phyloP scores from a whole-genome alignment of 2,329 filamentous ascomycete genomes.

The Thielaviopsis euricoi region DNA sequence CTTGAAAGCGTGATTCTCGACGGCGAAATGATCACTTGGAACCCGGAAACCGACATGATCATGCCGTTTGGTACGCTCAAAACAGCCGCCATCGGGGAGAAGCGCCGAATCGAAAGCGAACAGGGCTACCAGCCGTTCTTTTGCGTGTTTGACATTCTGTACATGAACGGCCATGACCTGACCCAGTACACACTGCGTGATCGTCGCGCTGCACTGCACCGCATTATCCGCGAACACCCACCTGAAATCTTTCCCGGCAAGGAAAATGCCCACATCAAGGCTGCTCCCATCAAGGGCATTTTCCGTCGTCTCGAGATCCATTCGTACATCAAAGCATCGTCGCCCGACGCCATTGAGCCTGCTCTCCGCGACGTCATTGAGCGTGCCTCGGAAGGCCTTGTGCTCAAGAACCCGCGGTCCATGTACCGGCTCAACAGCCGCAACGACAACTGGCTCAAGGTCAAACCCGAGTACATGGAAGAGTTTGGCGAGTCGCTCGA shows the following conservation, averaged over 20 bases:
- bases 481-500: constrained; percentile 91
- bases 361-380: constrained; percentile 69
- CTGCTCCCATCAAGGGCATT: constrained; percentile 51
- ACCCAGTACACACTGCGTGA: constrained; percentile 73
- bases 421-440: constrained; percentile 76
- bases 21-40: constrained; percentile 98
- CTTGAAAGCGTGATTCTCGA: constrained; percentile 84
- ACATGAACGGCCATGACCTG: constrained; percentile 65
- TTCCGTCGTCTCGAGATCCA: constrained; percentile 74
- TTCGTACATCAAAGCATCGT: constrained; percentile 47
- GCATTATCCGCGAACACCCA: constrained; percentile 1
- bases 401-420: constrained; percentile 84
- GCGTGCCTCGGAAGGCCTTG: constrained; percentile 74
- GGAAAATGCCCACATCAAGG: constrained; percentile 14
- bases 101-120: constrained; percentile 45
- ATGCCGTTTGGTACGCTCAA: constrained; percentile 88
- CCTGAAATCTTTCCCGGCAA: not conserved
- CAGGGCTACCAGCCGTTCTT: constrained; percentile 50
- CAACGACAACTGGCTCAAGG: constrained; percentile 95
- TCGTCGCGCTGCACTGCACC: constrained; percentile 51
- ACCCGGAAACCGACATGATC: constrained; percentile 67
- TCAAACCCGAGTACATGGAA: constrained; percentile 96
- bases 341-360: constrained; percentile 58
- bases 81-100: constrained; percentile 67
- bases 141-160: constrained; percentile 79